phyloP scores from a whole-genome alignment of 768 basidiomycete species.

The Lentinus tigrinus region DNA sequence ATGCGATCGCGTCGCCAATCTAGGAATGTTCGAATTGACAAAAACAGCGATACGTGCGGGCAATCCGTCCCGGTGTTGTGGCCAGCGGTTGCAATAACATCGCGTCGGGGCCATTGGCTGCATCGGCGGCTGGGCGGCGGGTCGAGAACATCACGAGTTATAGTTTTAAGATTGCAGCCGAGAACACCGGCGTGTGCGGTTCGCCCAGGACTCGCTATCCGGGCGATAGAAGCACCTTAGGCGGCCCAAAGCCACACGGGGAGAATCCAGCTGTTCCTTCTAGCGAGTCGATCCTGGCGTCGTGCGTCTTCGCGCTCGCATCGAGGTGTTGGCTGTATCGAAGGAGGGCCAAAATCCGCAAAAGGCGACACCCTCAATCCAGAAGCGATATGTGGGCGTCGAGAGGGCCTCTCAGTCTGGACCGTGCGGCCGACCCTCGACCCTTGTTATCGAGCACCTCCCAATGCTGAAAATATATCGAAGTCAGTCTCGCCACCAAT shows the following conservation, averaged over 20 bases:
- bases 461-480: not conserved
- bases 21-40: constrained; percentile 21
- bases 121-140: not conserved
- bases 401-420: not conserved
- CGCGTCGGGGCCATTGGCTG: not conserved
- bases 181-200: not conserved
- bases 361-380: no score
- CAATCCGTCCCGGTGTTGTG: not conserved
- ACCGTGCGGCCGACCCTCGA: not conserved
- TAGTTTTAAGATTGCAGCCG: constrained; percentile 1
- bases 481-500: not conserved
- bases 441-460: not conserved
- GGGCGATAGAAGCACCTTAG: not conserved
- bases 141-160: constrained; percentile 6
- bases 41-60: not conserved
- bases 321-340: no score
- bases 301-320: no score
- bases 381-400: not conserved
- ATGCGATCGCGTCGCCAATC: constrained; percentile 8
- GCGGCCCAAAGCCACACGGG: not conserved
- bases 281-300: no score
- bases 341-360: no score
- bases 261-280: not conserved
- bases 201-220: not conserved
- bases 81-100: not conserved